Percentiles rank a stretch among this genome's conserved stretches.
Evolutionary conservation across 768 basidiomycete species (phyloP).

Genomic region (Mycena crocata): DNA sequence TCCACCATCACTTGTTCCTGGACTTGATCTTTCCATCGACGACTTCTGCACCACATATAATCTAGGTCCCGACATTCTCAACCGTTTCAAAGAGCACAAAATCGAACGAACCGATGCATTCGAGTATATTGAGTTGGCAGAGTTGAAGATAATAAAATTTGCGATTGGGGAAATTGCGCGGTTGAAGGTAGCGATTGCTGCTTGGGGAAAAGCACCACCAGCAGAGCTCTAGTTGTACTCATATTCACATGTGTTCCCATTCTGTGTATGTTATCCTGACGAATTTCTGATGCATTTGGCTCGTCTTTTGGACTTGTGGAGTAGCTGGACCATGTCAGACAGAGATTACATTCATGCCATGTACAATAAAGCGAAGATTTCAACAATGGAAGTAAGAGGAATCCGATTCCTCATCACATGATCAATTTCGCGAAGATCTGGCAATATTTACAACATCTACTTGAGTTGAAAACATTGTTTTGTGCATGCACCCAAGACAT

Average conservation of each 20-base stretch:
- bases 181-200: not conserved
- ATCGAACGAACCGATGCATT: constrained; percentile 32
- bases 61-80: constrained; percentile 19
- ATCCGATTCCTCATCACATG: no score
- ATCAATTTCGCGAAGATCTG: no score
- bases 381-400: no score
- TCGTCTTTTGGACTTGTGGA: not conserved
- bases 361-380: not conserved
- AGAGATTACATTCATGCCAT: no score
- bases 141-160: constrained; percentile 37
- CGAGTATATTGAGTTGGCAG: constrained; percentile 21
- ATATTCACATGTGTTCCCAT: not conserved
- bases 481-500: no score
- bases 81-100: constrained; percentile 19
- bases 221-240: no score
- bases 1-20: not conserved
- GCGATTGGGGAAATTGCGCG: constrained; percentile 19
- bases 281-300: no score
- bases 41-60: constrained; percentile 8
- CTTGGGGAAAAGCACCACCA: no score
- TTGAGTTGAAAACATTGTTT: no score
- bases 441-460: no score
- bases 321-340: no score
- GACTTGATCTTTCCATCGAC: constrained; percentile 6
- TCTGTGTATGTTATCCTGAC: no score